phyloP scores from a whole-genome alignment of 1,139 yeast genomes.

The Martiniozyma asiatica region DNA sequence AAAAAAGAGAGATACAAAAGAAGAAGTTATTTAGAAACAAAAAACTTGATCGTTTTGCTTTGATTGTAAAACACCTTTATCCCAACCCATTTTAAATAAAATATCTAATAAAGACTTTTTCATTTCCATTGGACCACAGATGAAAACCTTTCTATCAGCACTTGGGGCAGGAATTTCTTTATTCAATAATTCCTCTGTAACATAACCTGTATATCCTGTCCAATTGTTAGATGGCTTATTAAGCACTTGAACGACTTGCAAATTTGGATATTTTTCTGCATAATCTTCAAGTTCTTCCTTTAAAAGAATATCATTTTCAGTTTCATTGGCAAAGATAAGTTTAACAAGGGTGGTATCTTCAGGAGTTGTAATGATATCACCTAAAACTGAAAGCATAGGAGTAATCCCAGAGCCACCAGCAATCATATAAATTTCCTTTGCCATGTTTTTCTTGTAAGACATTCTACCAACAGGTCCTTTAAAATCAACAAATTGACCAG shows the following conservation, averaged over 20 bases:
- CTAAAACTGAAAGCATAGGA: slow-evolving; percentile 60
- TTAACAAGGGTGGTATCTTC: slow-evolving; percentile 49
- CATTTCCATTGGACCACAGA: slow-evolving; percentile 75
- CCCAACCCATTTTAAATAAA: slow-evolving; percentile 54
- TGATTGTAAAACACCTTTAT: slow-evolving; percentile 35
- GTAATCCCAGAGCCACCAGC: slow-evolving; percentile 85
- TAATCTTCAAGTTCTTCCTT: slow-evolving; percentile 62
- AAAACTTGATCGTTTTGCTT: slow-evolving; percentile 57
- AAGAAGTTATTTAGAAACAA: slow-evolving; percentile 46
- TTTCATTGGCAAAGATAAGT: slow-evolving; percentile 58
- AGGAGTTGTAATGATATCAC: slow-evolving; percentile 53
- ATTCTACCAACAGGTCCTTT: slow-evolving; percentile 73
- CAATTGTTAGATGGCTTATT: slow-evolving; percentile 24
- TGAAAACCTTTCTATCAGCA: slow-evolving; percentile 40
- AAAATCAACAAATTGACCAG: slow-evolving; percentile 57
- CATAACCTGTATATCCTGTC: slow-evolving; percentile 56
- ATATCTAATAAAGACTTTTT: slow-evolving; percentile 37
- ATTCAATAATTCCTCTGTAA: slow-evolving; percentile 44
- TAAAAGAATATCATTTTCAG: slow-evolving; percentile 60
- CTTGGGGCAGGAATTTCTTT: slow-evolving; percentile 38
- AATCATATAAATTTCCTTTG: slow-evolving; percentile 49
- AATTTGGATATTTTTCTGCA: slow-evolving; percentile 46
- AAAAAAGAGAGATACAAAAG: background rate
- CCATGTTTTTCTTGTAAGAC: slow-evolving; percentile 43
- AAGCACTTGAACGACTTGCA: slow-evolving; percentile 38